Percentiles rank a stretch among this genome's conserved stretches.
These are phyloP conservation scores for Chaetomiaceae sp. DNA, from an alignment of 2,329 filamentous ascomycete genomes.

Conservation along the genomic window DNA sequence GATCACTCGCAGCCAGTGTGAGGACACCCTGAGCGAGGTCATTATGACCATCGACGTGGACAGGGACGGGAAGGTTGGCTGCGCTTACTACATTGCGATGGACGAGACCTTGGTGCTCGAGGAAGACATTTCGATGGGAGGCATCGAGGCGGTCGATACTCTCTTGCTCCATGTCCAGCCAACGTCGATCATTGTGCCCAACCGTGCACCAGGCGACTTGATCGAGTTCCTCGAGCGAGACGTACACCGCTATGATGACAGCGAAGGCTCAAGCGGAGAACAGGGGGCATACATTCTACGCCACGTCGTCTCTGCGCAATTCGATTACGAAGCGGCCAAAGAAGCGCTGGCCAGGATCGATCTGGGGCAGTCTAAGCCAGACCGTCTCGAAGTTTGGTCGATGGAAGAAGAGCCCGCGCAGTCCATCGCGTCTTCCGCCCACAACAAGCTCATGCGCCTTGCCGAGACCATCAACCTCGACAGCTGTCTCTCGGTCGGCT, in stretches of 20 bases:
- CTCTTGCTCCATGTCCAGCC: slow-evolving; percentile 52
- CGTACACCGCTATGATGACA: slow-evolving; percentile 32
- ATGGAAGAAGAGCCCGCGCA: slow-evolving; percentile 29
- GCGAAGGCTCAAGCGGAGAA: slow-evolving; percentile 6
- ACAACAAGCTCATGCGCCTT: slow-evolving; percentile 63
- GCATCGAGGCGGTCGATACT: slow-evolving; percentile 64
- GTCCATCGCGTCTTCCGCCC: slow-evolving; percentile 46
- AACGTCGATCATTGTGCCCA: slow-evolving; percentile 50
- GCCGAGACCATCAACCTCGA: slow-evolving; percentile 70
- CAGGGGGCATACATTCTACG: slow-evolving; percentile 50
- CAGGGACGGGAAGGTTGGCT: slow-evolving; percentile 69
- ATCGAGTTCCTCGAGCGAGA: slow-evolving; percentile 33
- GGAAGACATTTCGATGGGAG: slow-evolving; percentile 67
- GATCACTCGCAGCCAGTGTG: slow-evolving; percentile 8
- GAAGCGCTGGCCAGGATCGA: slow-evolving; percentile 60
- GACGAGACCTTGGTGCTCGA: slow-evolving; percentile 70
- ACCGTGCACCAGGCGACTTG: slow-evolving; percentile 42
- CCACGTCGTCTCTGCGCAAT: slow-evolving; percentile 66
- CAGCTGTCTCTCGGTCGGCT: slow-evolving; percentile 70
- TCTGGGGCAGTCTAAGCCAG: slow-evolving; percentile 43
- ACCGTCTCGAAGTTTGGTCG: slow-evolving; percentile 56
- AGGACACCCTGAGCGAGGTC: slow-evolving; percentile 54
- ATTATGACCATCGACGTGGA: slow-evolving; percentile 77
- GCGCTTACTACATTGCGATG: slow-evolving; percentile 72
- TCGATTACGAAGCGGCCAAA: slow-evolving; percentile 62